Base-by-base conservation (phyloP, 371 early-diverging fungal genomes). In the Lichtheimia corymbifera region DNA sequence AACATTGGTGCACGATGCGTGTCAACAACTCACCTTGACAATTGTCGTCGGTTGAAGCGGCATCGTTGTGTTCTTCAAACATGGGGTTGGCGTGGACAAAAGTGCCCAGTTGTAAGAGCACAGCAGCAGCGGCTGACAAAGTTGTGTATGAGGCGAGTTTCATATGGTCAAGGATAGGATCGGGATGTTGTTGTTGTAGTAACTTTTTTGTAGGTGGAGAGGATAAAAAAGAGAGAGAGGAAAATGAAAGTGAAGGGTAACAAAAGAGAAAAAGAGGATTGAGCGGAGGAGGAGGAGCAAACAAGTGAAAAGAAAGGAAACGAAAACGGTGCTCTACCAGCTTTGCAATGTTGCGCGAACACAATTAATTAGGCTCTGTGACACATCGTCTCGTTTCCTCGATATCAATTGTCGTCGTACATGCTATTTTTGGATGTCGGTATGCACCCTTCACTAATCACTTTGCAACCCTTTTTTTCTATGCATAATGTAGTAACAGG, bases 81-180 rank as follows among this genome's bases (percentile, higher is more conserved):
- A 73, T 69, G n/a, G 79, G 79, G 42, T 67, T 73, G 50, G 79
- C 79, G 20, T 62, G 49, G 41, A 75, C 79, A 61, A 78, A 75
- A 3, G 58, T 71, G 57, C 79, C 71, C 40, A 51, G 45, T 62
- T 73, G 71, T 44, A 78, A 66, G 41, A 75, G 43, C 44, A 78
- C 58, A 14, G 67, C 55, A 17, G 76, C 79, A 22, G 66, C 59
- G 27, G 67, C 55, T n/a, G 77, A 64, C 41, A 78, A 55, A 53
- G 66, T 67, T 50, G 73, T 70, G 53, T 72, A 64, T 44, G 47
- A 64, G 51, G 64, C 49, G 53, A 74, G 55, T 62, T 67, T 77
- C 78, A 77, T 76, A 45, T 9, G 28, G 17, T 30, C 17, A 20
- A 45, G 47, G n/a, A 22, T 47, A 42, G 35, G 20, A 40, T 15